Evolutionary conservation across 2,329 filamentous ascomycete species (phyloP), one percentile per base, ranked within the genome.

Genomic region (Sporothrix protearum): DNA sequence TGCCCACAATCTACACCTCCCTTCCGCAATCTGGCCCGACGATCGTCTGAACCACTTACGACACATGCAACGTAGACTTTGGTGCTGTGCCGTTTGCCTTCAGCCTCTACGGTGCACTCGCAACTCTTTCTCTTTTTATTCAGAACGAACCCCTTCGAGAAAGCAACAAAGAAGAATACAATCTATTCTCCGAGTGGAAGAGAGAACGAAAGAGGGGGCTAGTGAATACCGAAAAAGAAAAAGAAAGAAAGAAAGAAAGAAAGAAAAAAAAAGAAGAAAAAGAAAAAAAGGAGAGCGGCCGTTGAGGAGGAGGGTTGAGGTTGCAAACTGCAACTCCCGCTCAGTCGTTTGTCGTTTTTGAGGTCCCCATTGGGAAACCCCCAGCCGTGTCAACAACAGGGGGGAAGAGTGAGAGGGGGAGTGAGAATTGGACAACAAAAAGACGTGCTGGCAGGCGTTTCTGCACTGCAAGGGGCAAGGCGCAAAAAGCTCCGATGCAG

Each of bases 161-260:
- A 69, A 69, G 33, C 36, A 47, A 19, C 30, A 69, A 68, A 68
- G 47, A 68, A 53, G 66, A 53, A 53, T 25, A 28, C 25, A 55
- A 68, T 36, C n/a, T 68, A 68, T 55, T 68, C 49, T 14, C 66
- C 66, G 66, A 68, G n/a, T 67, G 63, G 63, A 10, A 39, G 57
- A n/a, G 12, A 10, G 25, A 16, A 8, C 51, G 22, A 55, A 36
- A 19, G 30, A 39, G 16, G 42, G 25, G 63, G 16, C 7, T 7
- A 51, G 22, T 25, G n/a, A 7, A n/a, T n/a, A n/a, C n/a, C n/a
- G 22, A 19, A 64, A 39, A 30, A 36, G 14, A 36, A 19, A 22
- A 36, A 16, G 4, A 25, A 12, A 19, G 45, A 39, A 30, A 36
- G 14, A 36, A 19, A 22, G 22, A 16, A 14, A 25, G n/a, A 36